Conservation (phyloP, 2,329 filamentous ascomycete genomes). For the Reticulascus tulasneorum region DNA sequence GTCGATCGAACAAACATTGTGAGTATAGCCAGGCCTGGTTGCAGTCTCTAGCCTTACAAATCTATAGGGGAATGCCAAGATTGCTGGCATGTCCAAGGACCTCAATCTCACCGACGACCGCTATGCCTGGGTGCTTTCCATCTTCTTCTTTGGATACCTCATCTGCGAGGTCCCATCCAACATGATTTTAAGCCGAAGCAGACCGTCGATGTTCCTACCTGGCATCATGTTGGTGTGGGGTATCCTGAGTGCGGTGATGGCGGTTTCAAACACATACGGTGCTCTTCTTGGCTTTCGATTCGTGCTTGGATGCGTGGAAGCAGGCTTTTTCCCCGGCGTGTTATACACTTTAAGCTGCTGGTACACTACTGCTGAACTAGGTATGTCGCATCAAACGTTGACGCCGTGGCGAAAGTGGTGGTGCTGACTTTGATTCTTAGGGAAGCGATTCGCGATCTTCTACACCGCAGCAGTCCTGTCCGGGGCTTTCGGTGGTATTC, state of each 20-base stretch:
- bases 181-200: constrained; percentile 44
- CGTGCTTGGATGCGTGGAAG: constrained; percentile 46
- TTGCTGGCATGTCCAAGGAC: constrained; percentile 45
- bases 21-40: constrained; percentile 2
- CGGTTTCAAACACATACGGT: constrained; percentile 39
- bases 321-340: constrained; percentile 49
- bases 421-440: constrained; percentile 30
- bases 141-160: constrained; percentile 53
- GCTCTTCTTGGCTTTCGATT: constrained; percentile 42
- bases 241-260: constrained; percentile 44
- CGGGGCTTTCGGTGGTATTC: constrained; percentile 46
- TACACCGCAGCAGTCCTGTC: constrained; percentile 52
- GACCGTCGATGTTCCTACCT: constrained; percentile 46
- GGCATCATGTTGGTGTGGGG: constrained; percentile 49
- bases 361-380: constrained; percentile 37
- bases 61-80: constrained; percentile 41
- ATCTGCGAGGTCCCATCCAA: constrained; percentile 51
- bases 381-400: background rate
- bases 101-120: constrained; percentile 41
- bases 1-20: constrained; percentile 25
- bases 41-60: background rate
- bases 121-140: constrained; percentile 46
- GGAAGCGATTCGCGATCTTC: constrained; percentile 54
- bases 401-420: constrained; percentile 18
- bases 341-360: constrained; percentile 50